A percentile compares a stretch with the other conserved stretches of the same genome.
Conservation (phyloP, 495 filamentous ascomycete genomes). For the Penicillium longicatenatum region DNA sequence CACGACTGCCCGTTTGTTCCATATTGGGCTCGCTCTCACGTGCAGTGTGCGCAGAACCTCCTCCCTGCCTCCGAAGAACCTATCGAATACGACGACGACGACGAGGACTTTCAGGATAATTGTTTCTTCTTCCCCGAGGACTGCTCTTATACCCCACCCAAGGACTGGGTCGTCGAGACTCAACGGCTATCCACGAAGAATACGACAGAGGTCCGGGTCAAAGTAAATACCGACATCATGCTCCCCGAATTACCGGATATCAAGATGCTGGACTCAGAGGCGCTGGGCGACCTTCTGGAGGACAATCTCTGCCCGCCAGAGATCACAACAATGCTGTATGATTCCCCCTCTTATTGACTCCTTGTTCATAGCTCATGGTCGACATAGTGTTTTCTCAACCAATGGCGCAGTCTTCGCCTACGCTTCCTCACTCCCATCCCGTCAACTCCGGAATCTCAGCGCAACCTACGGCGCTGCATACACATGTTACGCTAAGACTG, state of each 20-base stretch:
- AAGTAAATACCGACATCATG: conserved; percentile 38
- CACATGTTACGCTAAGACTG: conserved; percentile 50
- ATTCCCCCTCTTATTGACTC: not conserved
- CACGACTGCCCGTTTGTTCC: conserved; percentile 32
- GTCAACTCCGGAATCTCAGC: conserved; percentile 48
- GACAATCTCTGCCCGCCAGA: conserved; percentile 51
- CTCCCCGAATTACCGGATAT: conserved; percentile 52
- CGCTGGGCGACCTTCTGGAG: conserved; percentile 47
- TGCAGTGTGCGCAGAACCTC: conserved; percentile 44
- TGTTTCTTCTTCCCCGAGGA: conserved; percentile 53
- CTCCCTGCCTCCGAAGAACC: conserved; percentile 45
- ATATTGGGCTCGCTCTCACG: conserved; percentile 44
- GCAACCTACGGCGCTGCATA: conserved; percentile 52
- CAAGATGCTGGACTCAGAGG: conserved; percentile 52
- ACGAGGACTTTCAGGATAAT: conserved; percentile 49
- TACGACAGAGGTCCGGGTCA: conserved; percentile 1
- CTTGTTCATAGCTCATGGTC: not conserved
- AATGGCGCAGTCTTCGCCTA: conserved; percentile 52
- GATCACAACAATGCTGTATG: conserved; percentile 51
- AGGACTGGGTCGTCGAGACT: conserved; percentile 30
- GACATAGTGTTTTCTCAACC: conserved; percentile 41
- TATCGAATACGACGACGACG: conserved; percentile 51
- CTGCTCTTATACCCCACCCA: conserved; percentile 46
- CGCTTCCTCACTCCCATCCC: conserved; percentile 43
- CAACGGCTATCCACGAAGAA: conserved; percentile 12